Conservation (phyloP, 352 stramenopile species). For the Phytophthora fragariaefolia region DNA sequence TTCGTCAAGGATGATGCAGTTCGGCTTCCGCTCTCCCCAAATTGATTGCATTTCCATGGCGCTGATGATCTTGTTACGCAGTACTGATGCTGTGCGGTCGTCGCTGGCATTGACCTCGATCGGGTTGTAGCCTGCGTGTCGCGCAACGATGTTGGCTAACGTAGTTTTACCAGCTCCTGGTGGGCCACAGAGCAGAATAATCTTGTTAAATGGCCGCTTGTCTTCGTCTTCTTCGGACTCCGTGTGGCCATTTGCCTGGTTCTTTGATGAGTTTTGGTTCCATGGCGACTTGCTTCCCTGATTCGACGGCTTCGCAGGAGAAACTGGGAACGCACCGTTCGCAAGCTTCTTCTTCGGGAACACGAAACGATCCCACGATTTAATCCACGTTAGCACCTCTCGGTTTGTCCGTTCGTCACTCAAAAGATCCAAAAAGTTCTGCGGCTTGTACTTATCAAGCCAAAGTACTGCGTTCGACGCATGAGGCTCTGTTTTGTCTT, state of each 20-base stretch:
- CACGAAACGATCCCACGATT: constrained; percentile 96
- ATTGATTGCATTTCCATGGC: constrained; percentile 94
- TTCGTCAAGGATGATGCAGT: constrained; percentile 99
- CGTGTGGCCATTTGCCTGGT: constrained; percentile 8
- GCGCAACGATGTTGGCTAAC: constrained; percentile 96
- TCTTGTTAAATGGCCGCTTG: constrained; percentile 71
- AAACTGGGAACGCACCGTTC: constrained; percentile 20
- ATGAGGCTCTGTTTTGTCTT: not conserved
- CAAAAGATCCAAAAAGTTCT: constrained; percentile 94
- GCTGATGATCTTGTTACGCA: constrained; percentile 92
- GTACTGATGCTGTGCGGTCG: constrained; percentile 92
- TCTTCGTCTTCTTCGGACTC: constrained; percentile 52
- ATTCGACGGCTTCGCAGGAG: constrained; percentile 12
- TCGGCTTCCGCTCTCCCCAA: constrained; percentile 90
- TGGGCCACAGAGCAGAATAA: constrained; percentile 96
- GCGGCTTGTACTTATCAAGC: constrained; percentile 97
- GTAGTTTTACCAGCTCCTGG: constrained; percentile 97
- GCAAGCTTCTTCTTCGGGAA: constrained; percentile 81
- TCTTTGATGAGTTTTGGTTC: constrained; percentile 11
- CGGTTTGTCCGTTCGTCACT: constrained; percentile 97
- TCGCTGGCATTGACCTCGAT: constrained; percentile 99
- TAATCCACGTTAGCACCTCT: constrained; percentile 95
- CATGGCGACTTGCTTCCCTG: constrained; percentile 23
- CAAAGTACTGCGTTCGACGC: constrained; percentile 75
- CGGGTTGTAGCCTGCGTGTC: constrained; percentile 96